phyloP scores from a whole-genome alignment of 2,329 filamentous ascomycete genomes.

The Acarospora socialis region DNA sequence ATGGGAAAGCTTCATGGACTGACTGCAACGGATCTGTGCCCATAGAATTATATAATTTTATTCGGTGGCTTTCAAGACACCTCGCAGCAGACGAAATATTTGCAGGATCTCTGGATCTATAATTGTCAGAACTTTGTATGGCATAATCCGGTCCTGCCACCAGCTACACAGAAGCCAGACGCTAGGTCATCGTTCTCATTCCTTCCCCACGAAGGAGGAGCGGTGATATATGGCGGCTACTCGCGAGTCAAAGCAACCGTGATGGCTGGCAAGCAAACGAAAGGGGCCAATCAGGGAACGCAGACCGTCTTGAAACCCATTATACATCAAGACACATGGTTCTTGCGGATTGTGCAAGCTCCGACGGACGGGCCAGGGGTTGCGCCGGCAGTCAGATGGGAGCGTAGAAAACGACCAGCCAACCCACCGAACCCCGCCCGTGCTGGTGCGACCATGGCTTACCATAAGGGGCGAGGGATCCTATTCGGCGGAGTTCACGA shows the following conservation, averaged over 20 bases:
- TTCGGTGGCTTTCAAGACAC: slow-evolving; percentile 98
- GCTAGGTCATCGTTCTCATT: slow-evolving; percentile 83
- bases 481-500: slow-evolving; percentile 91
- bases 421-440: slow-evolving; percentile 74
- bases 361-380: slow-evolving; percentile 44
- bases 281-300: slow-evolving; percentile 45
- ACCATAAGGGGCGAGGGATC: slow-evolving; percentile 85
- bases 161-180: slow-evolving; percentile 76
- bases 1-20: background rate
- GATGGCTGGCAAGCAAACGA: slow-evolving; percentile 45
- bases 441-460: slow-evolving; percentile 84
- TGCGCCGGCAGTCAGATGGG: slow-evolving; percentile 70
- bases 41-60: slow-evolving; percentile 71
- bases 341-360: slow-evolving; percentile 65
- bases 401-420: slow-evolving; percentile 79
- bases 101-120: slow-evolving; percentile 90
- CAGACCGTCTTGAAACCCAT: slow-evolving; percentile 70
- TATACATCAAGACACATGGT: slow-evolving; percentile 92
- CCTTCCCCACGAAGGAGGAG: slow-evolving; percentile 77
- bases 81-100: slow-evolving; percentile 83
- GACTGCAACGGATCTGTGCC: no score
- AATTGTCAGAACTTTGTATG: slow-evolving; percentile 79
- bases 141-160: slow-evolving; percentile 60
- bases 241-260: slow-evolving; percentile 68
- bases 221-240: slow-evolving; percentile 85